Evolutionary conservation across 2,329 filamentous ascomycete species (phyloP).

Genomic region (Paracamarosporium sp.): DNA sequence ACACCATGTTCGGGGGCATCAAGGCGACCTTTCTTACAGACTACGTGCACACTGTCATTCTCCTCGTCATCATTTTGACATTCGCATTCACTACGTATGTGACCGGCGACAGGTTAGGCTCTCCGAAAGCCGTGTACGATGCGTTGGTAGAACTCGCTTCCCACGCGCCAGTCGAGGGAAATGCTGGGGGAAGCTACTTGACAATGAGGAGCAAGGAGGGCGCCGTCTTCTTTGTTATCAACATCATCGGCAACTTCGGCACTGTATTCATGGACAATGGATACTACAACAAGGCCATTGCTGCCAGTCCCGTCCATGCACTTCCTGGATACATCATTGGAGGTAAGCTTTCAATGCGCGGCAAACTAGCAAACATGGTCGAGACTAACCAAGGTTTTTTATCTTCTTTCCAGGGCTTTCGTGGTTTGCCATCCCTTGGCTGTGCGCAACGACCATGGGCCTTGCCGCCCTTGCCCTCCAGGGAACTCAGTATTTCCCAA

Average conservation of each 20-base stretch:
- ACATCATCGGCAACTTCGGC: conserved; percentile 46
- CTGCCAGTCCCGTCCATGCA: conserved; percentile 35
- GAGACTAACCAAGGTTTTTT: too few relatives aligned
- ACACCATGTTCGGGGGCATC: too few relatives aligned
- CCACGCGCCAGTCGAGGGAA: conserved; percentile 46
- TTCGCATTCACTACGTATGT: conserved; percentile 54
- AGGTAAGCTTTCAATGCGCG: too few relatives aligned
- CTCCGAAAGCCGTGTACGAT: conserved; percentile 49
- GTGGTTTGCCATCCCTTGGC: conserved; percentile 58
- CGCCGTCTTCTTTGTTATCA: conserved; percentile 54
- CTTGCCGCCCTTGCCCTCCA: conserved; percentile 54
- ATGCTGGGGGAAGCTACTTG: conserved; percentile 50
- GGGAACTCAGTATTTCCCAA: conserved; percentile 52
- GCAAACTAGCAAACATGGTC: too few relatives aligned
- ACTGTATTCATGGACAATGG: conserved; percentile 53
- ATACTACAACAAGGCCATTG: conserved; percentile 55
- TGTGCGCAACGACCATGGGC: conserved; percentile 55
- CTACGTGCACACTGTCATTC: too few relatives aligned
- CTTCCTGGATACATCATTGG: conserved; percentile 46
- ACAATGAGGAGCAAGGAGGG: conserved; percentile 51
- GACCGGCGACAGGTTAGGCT: conserved; percentile 48
- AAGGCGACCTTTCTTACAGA: too few relatives aligned
- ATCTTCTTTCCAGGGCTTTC: too few relatives aligned
- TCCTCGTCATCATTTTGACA: conserved; percentile 53
- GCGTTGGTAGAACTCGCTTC: conserved; percentile 45